Base-by-base conservation (phyloP, 176 grass and related monocot genomes). In the Bromus sterilis region DNA sequence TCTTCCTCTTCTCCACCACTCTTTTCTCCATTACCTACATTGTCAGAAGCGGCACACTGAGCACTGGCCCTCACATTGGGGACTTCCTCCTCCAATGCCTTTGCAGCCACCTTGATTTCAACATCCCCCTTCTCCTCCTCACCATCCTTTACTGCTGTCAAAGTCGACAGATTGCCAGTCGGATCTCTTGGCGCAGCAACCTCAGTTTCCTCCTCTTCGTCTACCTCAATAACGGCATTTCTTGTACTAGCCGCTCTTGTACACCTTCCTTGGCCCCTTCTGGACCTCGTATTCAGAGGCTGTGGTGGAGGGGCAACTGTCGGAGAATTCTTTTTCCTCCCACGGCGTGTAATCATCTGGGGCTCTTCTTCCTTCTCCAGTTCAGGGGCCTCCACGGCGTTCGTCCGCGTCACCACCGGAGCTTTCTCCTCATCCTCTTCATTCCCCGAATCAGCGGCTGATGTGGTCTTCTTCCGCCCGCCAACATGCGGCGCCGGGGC, bases 1-100 rank as follows among this genome's bases (percentile, higher is more conserved):
- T 63, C 78, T 71, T 59, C 62, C 56, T 66, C 68, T 86, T 63
- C 61, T 73, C 75, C 82, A 53, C 40, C 60, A 60, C 51, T 56
- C 16, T 79, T 56, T 69, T 83, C 78, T 31, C 77, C 75, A 68
- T 65, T 61, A 35, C 16, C 71, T 36, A 25, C 73, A 2, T 43
- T 75, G 59, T 74, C 56, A 75, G 58, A 59, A 89, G 37, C 29
- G 82, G 28, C 77, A 71, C 20, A 6, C 9, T 37, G 29, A 55
- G 25, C 56, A 64, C 18, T 37, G 34, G 10, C 51, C 18, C 43
- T 80, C 56, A 44, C 69, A 28, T 83, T 31, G 6, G 73, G 59
- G 21, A 11, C 61, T 40, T 63, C 76, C 18, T 44, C 76, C 74
- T 71, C 80, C 51, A 76, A 93, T 20, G 36, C 33, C 30, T 84